Evolutionary conservation across 208 protist genomes (phyloP), one percentile per base, ranked within the genome.

Genomic region (Leptomonas pyrrhocoris): DNA sequence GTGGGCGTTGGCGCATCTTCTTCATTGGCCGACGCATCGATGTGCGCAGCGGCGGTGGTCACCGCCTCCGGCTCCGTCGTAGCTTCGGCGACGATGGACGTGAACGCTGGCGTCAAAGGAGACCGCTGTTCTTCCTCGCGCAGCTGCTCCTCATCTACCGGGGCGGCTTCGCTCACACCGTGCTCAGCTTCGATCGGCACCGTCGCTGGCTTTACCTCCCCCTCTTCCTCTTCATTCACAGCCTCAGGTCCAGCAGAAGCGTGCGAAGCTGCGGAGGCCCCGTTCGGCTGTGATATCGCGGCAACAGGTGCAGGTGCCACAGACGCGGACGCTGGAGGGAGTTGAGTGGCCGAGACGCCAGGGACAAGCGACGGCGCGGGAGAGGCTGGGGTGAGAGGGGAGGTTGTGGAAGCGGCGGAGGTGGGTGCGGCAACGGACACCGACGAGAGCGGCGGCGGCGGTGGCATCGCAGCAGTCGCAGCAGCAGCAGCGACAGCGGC

Each of bases 351-450:
- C 0, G 43, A 36, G 6, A 25, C 58, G 36, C 9, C 23, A 2
- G 60, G 28, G 6, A 43, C 60, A 4, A 65, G 46, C 46, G 68
- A 61, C 18, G 68, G 19, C 15, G 30, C 25, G 43, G 54, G 43
- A 40, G 59, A 53, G 25, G 50, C 40, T 2, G 68, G 49, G 25
- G 68, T 60, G 43, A 67, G n/a, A 11, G 50, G 34, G n/a, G 50
- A 64, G 16, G 34, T 16, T 19, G 50, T 36, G 38, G 45, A 34
- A 25, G 67, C 43, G n/a, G 40, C 46, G 13, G 53, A 66, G 9
- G 58, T 21, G 18, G 56, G 38, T 49, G 56, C 11, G 40, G 56
- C 13, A 36, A 49, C 40, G 34, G 25, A 2, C 0, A 19, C 27
- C 2, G 65, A 27, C 28, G 53, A 18, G 21, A 43, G 23, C 43